These are phyloP conservation scores for Paramecium tetraurelia DNA, from an alignment of 73 alveolate genomes.

Conservation along the genomic window DNA sequence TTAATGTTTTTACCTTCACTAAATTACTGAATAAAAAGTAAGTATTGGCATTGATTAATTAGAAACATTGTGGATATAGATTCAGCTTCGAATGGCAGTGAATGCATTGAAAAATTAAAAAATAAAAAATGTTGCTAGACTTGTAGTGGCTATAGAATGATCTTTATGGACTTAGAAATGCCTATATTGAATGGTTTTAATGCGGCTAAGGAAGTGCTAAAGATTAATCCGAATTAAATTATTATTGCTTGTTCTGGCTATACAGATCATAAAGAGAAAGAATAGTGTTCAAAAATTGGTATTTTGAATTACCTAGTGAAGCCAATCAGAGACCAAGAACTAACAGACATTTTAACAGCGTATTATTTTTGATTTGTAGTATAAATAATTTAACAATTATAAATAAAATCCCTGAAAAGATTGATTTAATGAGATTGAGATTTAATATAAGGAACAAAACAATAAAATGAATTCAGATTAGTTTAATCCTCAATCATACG, in stretches of 20 bases:
- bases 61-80: constrained; percentile 1
- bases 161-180: constrained; percentile 49
- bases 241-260: constrained; percentile 21
- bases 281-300: neutral
- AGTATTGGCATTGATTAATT: neutral
- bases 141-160: constrained; percentile 27
- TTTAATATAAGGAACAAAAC: neutral
- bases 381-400: neutral
- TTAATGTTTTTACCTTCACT: neutral
- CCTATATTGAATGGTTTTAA: constrained; percentile 10
- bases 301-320: neutral
- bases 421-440: neutral
- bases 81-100: constrained; percentile 29
- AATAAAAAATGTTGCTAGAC: neutral
- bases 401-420: neutral
- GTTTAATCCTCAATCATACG: neutral
- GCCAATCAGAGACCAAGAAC: neutral
- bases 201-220: neutral
- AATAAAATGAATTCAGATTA: neutral
- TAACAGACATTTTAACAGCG: neutral
- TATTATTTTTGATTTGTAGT: neutral
- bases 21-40: neutral
- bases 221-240: neutral
- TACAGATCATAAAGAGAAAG: neutral
- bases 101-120: neutral